Base-by-base conservation (phyloP, 2,329 filamentous ascomycete genomes). In the Byssochlamys sp. region DNA sequence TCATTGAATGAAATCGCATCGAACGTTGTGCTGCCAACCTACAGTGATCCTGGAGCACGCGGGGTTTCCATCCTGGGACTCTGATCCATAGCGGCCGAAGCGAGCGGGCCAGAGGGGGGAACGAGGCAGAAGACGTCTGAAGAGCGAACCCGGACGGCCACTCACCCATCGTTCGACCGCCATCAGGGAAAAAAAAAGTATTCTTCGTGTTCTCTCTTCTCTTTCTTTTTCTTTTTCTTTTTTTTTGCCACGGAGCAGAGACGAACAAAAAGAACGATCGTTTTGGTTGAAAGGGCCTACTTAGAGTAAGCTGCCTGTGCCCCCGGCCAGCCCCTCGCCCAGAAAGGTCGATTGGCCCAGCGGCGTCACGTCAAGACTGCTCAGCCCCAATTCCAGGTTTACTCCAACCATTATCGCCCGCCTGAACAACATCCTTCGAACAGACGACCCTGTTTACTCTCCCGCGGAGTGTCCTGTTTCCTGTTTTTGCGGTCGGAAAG, bases 281-380 rank as follows among this genome's bases (percentile, higher is more conserved):
- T 27, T 19, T 25, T 35, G 26, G 31, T 28, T 28, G n/a, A 51
- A 52, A 28, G 26, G n/a, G 39, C 7, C 11, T 31, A 29, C 25
- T 19, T 55, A 19, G 19, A 19, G 19, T 19, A 56, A 56, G 54
- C 54, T 56, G 54, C 53, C 48, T 28, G 29, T 31, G 29, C 53
- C 26, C 31, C 53, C 28, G 35, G 53, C 33, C 39, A 51, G 49
- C 55, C 56, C 53, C 53, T 55, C 39, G 56, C 53, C 39, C 26
- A 55, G 11, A 14, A 24, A 12, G 6, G 56, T 55, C 27, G n/a
- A 58, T 55, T 55, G 56, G 52, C 53, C n/a, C 56, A 51, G 31
- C 26, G 9, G 25, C 52, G 51, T 57, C 29, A 58, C 56, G 56
- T 58, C 56, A 58, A 58, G 56, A 24, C 35, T 58, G 56, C 56